Base-by-base conservation (phyloP, 148 eudicot species). In the Arbutus unedo region DNA sequence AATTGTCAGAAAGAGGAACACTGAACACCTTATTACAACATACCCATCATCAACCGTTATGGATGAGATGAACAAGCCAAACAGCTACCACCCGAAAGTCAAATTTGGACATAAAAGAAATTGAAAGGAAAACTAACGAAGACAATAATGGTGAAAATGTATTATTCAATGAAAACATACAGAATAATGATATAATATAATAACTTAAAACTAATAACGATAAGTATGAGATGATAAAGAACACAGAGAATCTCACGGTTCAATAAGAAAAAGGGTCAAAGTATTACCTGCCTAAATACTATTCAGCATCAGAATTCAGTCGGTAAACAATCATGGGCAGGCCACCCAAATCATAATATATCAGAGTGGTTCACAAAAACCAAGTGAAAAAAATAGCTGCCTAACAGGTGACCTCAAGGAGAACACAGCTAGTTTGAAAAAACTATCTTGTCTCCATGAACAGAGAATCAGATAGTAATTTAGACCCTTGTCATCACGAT, bases 11-110 rank as follows among this genome's bases (percentile, higher is more conserved):
- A 81, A 81, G 23, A 82, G 23, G 50, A 47, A 18, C 9, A 66
- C 5, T 6, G 25, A 16, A 66, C 8, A 81, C 41, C 14, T 10
- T 15, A 38, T 38, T 4, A 3, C 43, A 67, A 67, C 41, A 43
- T 57, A 44, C 47, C 73, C 45, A 79, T 64, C 81, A 77, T 55
- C 79, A 55, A 55, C 44, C n/a, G 14, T 77, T 79, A 62, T 48
- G 62, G 53, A 50, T 14, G 13, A 15, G 31, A 77, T 21, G 4
- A 14, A 19, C 53, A 71, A 72, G 55, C 21, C 77, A 53, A 72
- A 71, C 50, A 11, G 47, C 66, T 41, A 38, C 10, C 18, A 11
- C 4, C 14, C 62, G 7, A 21, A 55, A 41, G 45, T 50, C 62
- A 66, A 25, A 55, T 81, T 81, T 70, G n/a, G 57, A 70, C 76